Percentiles rank a stretch among this genome's conserved stretches.
Conservation (phyloP, 208 protist genomes). For the Porcisia deanei region DNA sequence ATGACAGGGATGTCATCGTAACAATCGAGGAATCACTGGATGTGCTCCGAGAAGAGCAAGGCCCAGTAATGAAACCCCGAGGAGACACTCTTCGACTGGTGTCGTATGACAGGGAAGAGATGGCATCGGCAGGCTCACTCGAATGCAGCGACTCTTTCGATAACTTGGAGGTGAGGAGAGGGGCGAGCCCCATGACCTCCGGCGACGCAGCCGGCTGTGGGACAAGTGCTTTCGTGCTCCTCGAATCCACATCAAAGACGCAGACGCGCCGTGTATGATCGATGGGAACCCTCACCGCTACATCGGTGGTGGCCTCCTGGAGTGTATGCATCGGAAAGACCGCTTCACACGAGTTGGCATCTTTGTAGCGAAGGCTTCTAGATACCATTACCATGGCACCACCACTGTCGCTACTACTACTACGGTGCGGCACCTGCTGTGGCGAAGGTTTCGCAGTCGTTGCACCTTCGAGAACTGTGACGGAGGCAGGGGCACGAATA, state of each 20-base stretch:
- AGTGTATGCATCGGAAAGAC: neutral
- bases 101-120: neutral
- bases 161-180: slow-evolving; percentile 6
- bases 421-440: neutral
- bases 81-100: slow-evolving; percentile 4
- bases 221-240: neutral
- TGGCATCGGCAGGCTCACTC: neutral
- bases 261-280: slow-evolving; percentile 1
- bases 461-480: neutral
- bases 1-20: neutral
- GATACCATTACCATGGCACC: neutral
- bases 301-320: slow-evolving; percentile 3
- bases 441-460: neutral
- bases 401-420: neutral
- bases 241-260: neutral
- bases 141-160: slow-evolving; percentile 11
- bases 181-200: slow-evolving; percentile 8
- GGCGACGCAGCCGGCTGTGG: slow-evolving; percentile 5
- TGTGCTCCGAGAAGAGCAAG: too few relatives aligned
- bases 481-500: neutral
- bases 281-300: slow-evolving; percentile 6
- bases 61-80: neutral
- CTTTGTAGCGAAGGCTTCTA: too few relatives aligned
- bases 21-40: neutral
- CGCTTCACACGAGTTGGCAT: neutral